These are phyloP conservation scores for Themeda triandra DNA, from an alignment of 176 grass and related monocot genomes.

Conservation along the genomic window DNA sequence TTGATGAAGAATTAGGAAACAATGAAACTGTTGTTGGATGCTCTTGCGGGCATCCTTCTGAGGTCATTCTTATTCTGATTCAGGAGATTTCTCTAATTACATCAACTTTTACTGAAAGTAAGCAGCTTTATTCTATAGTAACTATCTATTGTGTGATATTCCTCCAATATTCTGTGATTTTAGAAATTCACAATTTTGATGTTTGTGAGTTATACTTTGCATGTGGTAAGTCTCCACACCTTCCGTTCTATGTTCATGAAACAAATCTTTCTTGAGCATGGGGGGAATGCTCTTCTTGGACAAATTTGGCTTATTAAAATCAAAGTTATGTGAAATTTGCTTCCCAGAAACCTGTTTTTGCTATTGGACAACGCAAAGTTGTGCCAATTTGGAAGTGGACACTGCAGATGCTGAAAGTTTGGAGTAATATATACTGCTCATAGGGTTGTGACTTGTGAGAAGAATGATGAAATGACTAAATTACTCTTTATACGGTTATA, in stretches of 20 bases:
- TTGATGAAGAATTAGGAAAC: conserved; percentile 41
- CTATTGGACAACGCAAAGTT: neutral
- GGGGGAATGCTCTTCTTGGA: neutral
- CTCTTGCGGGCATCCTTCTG: conserved; percentile 76
- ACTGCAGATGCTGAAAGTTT: neutral
- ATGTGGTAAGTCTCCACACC: neutral
- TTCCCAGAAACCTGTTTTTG: neutral
- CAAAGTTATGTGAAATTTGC: neutral
- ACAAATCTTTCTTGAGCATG: neutral
- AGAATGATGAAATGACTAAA: neutral
- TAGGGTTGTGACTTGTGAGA: neutral
- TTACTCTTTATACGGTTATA: neutral
- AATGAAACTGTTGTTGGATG: conserved; percentile 72
- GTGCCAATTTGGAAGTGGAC: too few relatives aligned
- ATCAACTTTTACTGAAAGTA: conserved; percentile 72
- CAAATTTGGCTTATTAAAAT: neutral
- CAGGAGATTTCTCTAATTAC: conserved; percentile 78
- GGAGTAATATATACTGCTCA: neutral
- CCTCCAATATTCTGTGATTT: neutral
- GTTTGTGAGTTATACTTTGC: conserved; percentile 11
- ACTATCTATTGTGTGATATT: neutral
- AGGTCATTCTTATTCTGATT: conserved; percentile 84
- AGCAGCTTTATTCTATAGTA: conserved; percentile 36
- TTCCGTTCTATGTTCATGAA: neutral
- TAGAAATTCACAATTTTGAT: neutral